A percentile compares a stretch with the other conserved stretches of the same genome.
Conservation (phyloP, 2,329 filamentous ascomycete species). For the Ophiocordyceps camponoti-leonardi region DNA sequence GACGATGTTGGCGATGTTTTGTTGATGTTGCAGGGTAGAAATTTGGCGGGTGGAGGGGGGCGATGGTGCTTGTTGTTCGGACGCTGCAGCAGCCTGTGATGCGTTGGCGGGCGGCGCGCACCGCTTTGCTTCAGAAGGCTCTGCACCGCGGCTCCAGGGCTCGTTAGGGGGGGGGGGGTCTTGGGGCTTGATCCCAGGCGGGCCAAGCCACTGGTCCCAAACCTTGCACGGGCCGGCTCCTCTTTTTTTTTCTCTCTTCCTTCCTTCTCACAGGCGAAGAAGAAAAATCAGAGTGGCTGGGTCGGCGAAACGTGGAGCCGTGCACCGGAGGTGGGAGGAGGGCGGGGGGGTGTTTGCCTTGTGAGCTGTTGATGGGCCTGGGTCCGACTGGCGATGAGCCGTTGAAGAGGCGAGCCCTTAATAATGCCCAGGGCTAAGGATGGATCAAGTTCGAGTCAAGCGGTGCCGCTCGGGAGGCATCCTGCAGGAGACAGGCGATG, state of each 20-base stretch:
- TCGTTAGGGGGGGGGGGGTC: too few relatives aligned
- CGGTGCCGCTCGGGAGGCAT: neutral
- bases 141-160: neutral
- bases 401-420: neutral
- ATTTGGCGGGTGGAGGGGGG: conserved; percentile 5
- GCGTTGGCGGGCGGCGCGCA: neutral
- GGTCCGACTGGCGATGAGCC: neutral
- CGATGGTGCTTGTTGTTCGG: neutral
- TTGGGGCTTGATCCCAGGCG: too few relatives aligned
- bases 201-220: neutral
- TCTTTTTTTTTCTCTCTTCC: neutral
- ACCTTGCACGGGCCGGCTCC: too few relatives aligned
- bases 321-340: neutral
- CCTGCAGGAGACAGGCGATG: neutral
- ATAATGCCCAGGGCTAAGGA: neutral
- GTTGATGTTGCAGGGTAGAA: conserved; percentile 7
- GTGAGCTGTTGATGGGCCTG: neutral
- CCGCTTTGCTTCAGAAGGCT: neutral
- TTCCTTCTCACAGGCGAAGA: too few relatives aligned
- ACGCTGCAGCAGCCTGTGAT: neutral
- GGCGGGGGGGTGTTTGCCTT: neutral
- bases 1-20: conserved; percentile 1
- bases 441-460: neutral
- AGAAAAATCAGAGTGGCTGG: neutral
- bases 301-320: neutral